phyloP scores from a whole-genome alignment of 1,284 basidiomycete species.

The Microbotryum intermedium region DNA sequence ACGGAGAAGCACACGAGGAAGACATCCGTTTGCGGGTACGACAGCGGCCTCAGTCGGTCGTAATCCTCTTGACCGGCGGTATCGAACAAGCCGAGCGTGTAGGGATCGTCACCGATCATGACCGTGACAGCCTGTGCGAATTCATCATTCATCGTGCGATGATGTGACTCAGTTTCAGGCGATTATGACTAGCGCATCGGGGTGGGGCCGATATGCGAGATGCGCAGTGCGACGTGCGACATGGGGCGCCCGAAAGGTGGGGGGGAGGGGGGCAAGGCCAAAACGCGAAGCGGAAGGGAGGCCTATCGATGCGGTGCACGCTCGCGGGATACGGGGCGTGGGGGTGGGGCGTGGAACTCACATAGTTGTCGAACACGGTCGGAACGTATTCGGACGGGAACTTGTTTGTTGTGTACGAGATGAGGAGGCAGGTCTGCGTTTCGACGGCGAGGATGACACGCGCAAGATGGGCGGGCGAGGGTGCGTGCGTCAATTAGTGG shows the following conservation, averaged over 20 bases:
- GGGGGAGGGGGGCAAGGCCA: too few species aligned
- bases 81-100: conserved; percentile 96
- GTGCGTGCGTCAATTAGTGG: too few species aligned
- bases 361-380: conserved; percentile 96
- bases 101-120: conserved; percentile 99
- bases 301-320: too few species aligned
- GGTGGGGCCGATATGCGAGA: too few species aligned
- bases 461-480: background rate
- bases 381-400: conserved; percentile 80
- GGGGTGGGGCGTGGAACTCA: background rate
- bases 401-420: conserved; percentile 93
- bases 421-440: conserved; percentile 86
- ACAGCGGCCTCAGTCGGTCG: conserved; percentile 94
- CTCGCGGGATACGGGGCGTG: too few species aligned
- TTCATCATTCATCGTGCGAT: background rate
- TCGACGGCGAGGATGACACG: conserved; percentile 9
- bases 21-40: conserved; percentile 98
- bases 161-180: too few species aligned
- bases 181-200: too few species aligned
- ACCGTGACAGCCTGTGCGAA: conserved; percentile 68
- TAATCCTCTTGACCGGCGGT: conserved; percentile 99
- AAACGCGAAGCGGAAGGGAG: too few species aligned
- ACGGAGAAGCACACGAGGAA: conserved; percentile 99
- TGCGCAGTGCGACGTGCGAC: too few species aligned
- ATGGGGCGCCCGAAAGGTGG: too few species aligned